A percentile compares a stretch with the other conserved stretches of the same genome.
Conservation (phyloP, 2,329 filamentous ascomycete genomes). For the Fusarium stilboides region DNA sequence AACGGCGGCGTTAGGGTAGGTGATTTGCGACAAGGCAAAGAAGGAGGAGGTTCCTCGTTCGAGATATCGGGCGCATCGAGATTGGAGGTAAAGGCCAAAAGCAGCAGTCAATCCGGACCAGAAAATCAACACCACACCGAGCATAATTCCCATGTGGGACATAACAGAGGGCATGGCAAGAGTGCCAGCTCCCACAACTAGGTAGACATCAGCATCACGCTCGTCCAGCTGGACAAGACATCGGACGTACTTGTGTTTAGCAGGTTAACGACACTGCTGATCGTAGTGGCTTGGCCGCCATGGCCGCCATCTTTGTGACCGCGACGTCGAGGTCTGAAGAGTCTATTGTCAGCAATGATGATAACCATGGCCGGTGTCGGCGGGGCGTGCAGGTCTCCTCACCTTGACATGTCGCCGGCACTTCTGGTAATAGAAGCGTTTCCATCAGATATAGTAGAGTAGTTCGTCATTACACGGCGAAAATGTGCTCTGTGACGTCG, state of each 20-base stretch:
- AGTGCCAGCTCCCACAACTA: constrained; percentile 93
- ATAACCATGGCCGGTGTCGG: constrained; percentile 19
- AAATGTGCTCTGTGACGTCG: constrained; percentile 8
- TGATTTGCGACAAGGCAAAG: constrained; percentile 96
- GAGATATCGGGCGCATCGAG: constrained; percentile 91
- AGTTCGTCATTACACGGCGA: constrained; percentile 66
- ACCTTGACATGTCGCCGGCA: constrained; percentile 67
- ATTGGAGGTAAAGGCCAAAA: constrained; percentile 95
- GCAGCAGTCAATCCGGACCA: constrained; percentile 93
- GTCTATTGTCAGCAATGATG: constrained; percentile 30
- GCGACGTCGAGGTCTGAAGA: constrained; percentile 68
- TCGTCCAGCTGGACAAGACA: constrained; percentile 21
- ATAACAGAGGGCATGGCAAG: constrained; percentile 96
- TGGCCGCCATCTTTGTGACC: constrained; percentile 79
- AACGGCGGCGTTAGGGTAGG: constrained; percentile 95
- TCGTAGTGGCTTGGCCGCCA: constrained; percentile 84
- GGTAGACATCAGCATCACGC: constrained; percentile 35
- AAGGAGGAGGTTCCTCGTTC: constrained; percentile 92
- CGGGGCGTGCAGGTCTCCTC: constrained; percentile 24
- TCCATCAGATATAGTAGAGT: constrained; percentile 68
- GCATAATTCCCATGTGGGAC: constrained; percentile 93
- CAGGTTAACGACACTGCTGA: constrained; percentile 94
- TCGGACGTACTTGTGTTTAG: constrained; percentile 87
- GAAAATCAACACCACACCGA: constrained; percentile 86
- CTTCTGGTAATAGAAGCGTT: constrained; percentile 58